A percentile compares a stretch with the other conserved stretches of the same genome.
Evolutionary conservation across 2,329 filamentous ascomycete genomes (phyloP).

Genomic region (Pseudogymnoascus sp.): DNA sequence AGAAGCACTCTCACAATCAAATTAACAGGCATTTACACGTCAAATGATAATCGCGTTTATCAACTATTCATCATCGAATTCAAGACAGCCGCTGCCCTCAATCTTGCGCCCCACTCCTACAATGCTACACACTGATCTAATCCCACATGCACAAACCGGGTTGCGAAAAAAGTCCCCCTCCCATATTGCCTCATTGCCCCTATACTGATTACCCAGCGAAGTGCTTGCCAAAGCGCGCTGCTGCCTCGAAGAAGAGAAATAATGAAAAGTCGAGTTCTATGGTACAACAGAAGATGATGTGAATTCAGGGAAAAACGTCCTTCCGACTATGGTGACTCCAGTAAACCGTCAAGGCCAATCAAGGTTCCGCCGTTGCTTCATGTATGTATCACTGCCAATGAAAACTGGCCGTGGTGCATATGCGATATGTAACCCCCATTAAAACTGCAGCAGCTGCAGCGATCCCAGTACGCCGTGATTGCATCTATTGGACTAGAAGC

Average conservation of each 20-base stretch:
- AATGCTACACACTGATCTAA: conserved; percentile 8
- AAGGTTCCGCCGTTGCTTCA: conserved; percentile 8
- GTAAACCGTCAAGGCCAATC: conserved; percentile 2
- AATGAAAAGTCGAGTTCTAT: conserved; percentile 7
- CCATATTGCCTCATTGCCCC: conserved; percentile 3
- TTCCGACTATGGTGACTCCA: conserved; percentile 8
- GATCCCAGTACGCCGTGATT: conserved; percentile 5
- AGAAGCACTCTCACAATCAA: conserved; percentile 4
- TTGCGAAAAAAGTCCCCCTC: background rate
- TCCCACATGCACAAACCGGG: conserved; percentile 4
- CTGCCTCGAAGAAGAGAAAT: conserved; percentile 6
- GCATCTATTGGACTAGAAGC: conserved; percentile 6
- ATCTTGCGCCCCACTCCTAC: conserved; percentile 7
- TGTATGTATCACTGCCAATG: conserved; percentile 5
- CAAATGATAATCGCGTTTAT: conserved; percentile 7
- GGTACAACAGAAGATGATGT: conserved; percentile 8
- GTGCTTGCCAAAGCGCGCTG: conserved; percentile 6
- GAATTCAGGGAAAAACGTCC: conserved; percentile 6
- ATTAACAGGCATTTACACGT: background rate
- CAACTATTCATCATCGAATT: conserved; percentile 5
- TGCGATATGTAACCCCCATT: conserved; percentile 7
- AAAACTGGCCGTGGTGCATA: conserved; percentile 6
- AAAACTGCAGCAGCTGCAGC: conserved; percentile 3
- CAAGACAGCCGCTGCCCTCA: conserved; percentile 4
- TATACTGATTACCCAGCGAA: conserved; percentile 7